phyloP scores from a whole-genome alignment of 306 rosid species.

The Vachellia pachyceras region DNA sequence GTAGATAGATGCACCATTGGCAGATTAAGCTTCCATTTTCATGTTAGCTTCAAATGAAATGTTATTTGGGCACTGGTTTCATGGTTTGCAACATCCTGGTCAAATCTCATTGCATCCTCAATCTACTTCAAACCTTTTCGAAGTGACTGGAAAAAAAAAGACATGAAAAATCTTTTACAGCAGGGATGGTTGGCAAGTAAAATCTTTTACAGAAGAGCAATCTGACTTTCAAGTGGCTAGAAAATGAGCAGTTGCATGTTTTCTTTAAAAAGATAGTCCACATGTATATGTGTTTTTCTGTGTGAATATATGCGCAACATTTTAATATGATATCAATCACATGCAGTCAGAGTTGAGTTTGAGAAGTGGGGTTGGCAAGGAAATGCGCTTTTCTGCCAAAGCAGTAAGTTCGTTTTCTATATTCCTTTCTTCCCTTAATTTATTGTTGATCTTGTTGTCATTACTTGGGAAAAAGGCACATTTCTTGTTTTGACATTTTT shows the following conservation, averaged over 20 bases:
- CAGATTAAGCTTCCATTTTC: constrained; percentile 11
- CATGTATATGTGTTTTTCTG: not conserved
- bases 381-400: constrained; percentile 56
- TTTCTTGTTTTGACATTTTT: constrained; percentile 38
- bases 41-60: constrained; percentile 7
- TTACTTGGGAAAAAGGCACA: not conserved
- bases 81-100: constrained; percentile 7
- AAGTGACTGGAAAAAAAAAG: constrained; percentile 6
- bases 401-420: constrained; percentile 44
- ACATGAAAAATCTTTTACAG: constrained; percentile 9
- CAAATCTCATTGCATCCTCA: not conserved
- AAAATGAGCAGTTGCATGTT: constrained; percentile 10
- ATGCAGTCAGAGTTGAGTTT: constrained; percentile 51
- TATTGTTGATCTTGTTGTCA: not conserved
- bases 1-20: not conserved
- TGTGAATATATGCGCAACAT: not conserved
- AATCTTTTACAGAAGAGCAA: not conserved
- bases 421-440: not conserved
- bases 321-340: constrained; percentile 31
- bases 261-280: not conserved
- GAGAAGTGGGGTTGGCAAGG: constrained; percentile 43
- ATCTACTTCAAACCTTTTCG: not conserved
- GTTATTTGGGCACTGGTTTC: not conserved
- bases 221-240: constrained; percentile 16
- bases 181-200: constrained; percentile 26